These are phyloP conservation scores for Alternaria hordeiaustralica DNA, from an alignment of 2,329 filamentous ascomycete genomes.

Conservation along the genomic window DNA sequence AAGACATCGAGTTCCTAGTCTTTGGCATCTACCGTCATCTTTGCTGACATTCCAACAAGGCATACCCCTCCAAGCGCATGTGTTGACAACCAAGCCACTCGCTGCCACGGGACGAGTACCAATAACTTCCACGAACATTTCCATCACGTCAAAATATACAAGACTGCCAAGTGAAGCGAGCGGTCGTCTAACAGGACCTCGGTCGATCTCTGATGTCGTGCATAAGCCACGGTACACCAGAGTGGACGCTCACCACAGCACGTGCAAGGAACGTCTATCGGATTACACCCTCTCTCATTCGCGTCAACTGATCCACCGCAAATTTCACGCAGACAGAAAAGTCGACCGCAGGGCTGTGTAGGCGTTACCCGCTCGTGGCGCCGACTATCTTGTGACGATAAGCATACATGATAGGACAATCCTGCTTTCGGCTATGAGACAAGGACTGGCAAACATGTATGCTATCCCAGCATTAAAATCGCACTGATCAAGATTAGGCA, in stretches of 20 bases:
- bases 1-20: conserved; percentile 18
- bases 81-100: background rate
- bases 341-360: background rate
- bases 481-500: background rate
- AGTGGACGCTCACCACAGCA: conserved; percentile 13
- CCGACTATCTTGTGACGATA: background rate
- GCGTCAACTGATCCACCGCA: conserved; percentile 10
- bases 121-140: background rate
- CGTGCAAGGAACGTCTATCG: conserved; percentile 19
- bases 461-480: background rate
- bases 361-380: conserved; percentile 9
- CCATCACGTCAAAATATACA: background rate
- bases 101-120: background rate
- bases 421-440: background rate
- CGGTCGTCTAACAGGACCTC: conserved; percentile 16
- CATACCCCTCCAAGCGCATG: background rate
- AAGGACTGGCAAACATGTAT: background rate
- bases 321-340: background rate
- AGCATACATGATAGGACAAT: background rate
- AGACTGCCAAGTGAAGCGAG: conserved; percentile 11
- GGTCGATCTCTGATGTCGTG: conserved; percentile 35
- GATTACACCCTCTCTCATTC: conserved; percentile 16
- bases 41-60: background rate
- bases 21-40: conserved; percentile 3
- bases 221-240: conserved; percentile 28